phyloP scores from a whole-genome alignment of 2,329 filamentous ascomycete species.

The Clarireedia homoeocarpa region DNA sequence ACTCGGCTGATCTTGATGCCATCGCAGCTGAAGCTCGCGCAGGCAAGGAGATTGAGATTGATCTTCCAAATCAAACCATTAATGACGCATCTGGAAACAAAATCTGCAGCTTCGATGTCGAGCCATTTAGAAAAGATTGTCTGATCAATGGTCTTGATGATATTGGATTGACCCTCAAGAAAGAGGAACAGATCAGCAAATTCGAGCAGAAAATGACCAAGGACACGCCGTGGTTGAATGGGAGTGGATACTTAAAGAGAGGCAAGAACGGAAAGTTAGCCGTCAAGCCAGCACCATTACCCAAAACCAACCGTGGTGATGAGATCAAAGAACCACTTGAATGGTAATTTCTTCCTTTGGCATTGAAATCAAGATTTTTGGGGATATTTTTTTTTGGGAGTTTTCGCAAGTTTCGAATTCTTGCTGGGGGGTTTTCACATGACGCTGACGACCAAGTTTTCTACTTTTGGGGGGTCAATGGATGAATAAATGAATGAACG shows the following conservation, averaged over 20 bases:
- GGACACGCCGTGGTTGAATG: conserved; percentile 79
- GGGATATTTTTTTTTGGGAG: too few species aligned
- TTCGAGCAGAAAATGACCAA: conserved; percentile 55
- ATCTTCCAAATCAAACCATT: conserved; percentile 76
- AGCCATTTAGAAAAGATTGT: conserved; percentile 89
- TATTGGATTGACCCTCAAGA: conserved; percentile 85
- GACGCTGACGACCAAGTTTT: too few species aligned
- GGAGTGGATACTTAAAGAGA: conserved; percentile 66
- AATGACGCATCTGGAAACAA: conserved; percentile 65
- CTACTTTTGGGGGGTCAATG: too few species aligned
- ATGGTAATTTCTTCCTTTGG: conserved; percentile 46
- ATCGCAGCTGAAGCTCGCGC: conserved; percentile 55
- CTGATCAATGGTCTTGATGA: conserved; percentile 88
- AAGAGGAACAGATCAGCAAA: conserved; percentile 74
- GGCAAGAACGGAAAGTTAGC: conserved; percentile 46
- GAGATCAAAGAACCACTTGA: conserved; percentile 77
- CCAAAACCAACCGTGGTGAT: conserved; percentile 79
- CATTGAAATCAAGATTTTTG: too few species aligned
- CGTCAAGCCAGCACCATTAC: conserved; percentile 58
- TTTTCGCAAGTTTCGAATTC: too few species aligned
- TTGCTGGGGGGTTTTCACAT: too few species aligned
- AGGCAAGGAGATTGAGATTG: conserved; percentile 78
- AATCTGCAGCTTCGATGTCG: conserved; percentile 75
- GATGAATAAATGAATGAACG: too few species aligned
- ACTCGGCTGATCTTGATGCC: conserved; percentile 7